These are phyloP conservation scores for Candolleomyces aberdarensis DNA, from an alignment of 768 basidiomycete species.

Conservation along the genomic window DNA sequence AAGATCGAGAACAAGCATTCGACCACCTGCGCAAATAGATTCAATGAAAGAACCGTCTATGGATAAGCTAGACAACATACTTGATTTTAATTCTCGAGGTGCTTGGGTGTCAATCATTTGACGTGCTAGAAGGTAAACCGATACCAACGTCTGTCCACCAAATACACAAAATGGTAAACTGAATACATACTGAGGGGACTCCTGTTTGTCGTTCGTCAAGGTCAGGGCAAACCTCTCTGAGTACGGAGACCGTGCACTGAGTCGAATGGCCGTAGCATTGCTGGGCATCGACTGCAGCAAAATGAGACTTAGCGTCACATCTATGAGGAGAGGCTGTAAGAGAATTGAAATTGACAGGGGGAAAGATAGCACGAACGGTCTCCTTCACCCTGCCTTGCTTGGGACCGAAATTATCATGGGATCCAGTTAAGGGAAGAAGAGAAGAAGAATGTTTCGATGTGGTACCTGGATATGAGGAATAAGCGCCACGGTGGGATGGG, in stretches of 20 bases:
- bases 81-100: slow-evolving; percentile 20
- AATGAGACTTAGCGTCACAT: slow-evolving; percentile 56
- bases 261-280: slow-evolving; percentile 16
- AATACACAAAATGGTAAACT: background rate
- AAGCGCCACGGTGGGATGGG: too few relatives aligned
- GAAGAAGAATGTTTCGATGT: slow-evolving; percentile 66
- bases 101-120: slow-evolving; percentile 30
- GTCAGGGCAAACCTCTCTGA: slow-evolving; percentile 12
- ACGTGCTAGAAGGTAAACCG: slow-evolving; percentile 14
- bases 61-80: slow-evolving; percentile 10
- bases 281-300: slow-evolving; percentile 43
- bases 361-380: slow-evolving; percentile 44
- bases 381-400: slow-evolving; percentile 30
- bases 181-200: background rate
- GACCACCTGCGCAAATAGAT: slow-evolving; percentile 18
- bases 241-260: slow-evolving; percentile 14
- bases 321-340: slow-evolving; percentile 23
- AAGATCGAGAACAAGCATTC: slow-evolving; percentile 40
- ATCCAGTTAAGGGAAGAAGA: slow-evolving; percentile 68
- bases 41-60: background rate
- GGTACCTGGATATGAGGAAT: too few relatives aligned
- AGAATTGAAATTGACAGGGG: too few relatives aligned
- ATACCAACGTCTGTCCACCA: background rate
- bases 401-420: slow-evolving; percentile 61
- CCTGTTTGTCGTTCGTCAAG: background rate